phyloP scores from a whole-genome alignment of 345 rosid genomes.

The Moricandia moricandioides region DNA sequence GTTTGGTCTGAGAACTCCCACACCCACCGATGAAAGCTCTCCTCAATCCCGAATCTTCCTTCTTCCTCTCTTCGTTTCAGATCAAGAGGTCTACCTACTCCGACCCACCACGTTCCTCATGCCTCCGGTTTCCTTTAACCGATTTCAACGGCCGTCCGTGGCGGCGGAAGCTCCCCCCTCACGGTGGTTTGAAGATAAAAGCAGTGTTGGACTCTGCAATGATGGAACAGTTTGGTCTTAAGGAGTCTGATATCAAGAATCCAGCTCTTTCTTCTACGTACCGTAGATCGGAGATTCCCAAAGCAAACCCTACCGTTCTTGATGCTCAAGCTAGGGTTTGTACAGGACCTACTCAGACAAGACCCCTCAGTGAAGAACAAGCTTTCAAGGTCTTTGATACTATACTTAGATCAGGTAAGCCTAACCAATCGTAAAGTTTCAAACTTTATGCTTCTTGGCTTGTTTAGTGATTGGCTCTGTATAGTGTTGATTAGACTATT shows the following conservation, averaged over 20 bases:
- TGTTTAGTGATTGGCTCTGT: neutral
- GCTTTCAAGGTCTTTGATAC: slow-evolving; percentile 73
- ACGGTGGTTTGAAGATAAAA: slow-evolving; percentile 33
- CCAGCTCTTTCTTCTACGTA: slow-evolving; percentile 77
- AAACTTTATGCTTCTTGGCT: slow-evolving; percentile 11
- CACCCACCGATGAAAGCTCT: slow-evolving; percentile 56
- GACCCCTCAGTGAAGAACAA: slow-evolving; percentile 68
- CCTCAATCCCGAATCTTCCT: slow-evolving; percentile 39
- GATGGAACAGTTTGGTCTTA: slow-evolving; percentile 58
- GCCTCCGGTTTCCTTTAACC: slow-evolving; percentile 34
- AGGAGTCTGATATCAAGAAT: slow-evolving; percentile 58
- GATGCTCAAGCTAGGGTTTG: slow-evolving; percentile 98
- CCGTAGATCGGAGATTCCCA: slow-evolving; percentile 54
- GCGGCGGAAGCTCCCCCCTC: slow-evolving; percentile 26
- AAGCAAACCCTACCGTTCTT: slow-evolving; percentile 78
- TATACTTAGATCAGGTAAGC: slow-evolving; percentile 69
- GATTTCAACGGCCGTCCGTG: slow-evolving; percentile 15
- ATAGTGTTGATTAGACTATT: neutral
- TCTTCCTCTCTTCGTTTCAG: slow-evolving; percentile 35
- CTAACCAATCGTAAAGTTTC: slow-evolving; percentile 2
- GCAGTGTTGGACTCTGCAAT: slow-evolving; percentile 47
- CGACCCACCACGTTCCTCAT: slow-evolving; percentile 10
- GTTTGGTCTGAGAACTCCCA: slow-evolving; percentile 2
- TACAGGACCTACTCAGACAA: slow-evolving; percentile 91
- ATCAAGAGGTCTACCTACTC: slow-evolving; percentile 27